These are phyloP conservation scores for Aspergillus arachidicola DNA, from an alignment of 2,329 filamentous ascomycete genomes.

Conservation along the genomic window DNA sequence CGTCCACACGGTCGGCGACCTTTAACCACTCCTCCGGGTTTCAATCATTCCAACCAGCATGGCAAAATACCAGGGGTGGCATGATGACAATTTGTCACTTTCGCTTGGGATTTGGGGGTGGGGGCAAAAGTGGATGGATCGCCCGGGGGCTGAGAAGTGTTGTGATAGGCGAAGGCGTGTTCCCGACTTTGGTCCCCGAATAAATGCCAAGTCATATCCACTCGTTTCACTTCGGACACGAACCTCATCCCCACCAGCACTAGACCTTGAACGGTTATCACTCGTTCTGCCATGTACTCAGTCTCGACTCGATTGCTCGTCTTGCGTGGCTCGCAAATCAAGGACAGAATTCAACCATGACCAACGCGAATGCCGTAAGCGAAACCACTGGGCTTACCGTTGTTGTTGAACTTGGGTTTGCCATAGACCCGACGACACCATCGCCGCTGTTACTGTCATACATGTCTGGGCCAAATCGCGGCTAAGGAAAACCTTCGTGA, in stretches of 20 bases:
- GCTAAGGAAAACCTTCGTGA: neutral
- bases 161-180: constrained; percentile 1
- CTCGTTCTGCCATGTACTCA: neutral
- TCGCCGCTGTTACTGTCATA: neutral
- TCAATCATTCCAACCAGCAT: neutral
- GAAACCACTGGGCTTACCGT: too few species aligned
- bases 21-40: neutral
- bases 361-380: too few species aligned
- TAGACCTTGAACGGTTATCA: neutral
- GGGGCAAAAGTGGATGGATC: constrained; percentile 4
- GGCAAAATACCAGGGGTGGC: neutral
- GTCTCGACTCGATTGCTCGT: neutral
- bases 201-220: neutral
- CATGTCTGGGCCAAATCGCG: neutral
- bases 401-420: too few species aligned
- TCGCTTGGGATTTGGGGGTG: constrained; percentile 2
- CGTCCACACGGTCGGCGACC: constrained; percentile 3
- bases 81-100: neutral
- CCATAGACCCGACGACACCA: neutral
- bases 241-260: neutral
- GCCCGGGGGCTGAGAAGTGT: neutral
- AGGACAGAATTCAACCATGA: too few species aligned
- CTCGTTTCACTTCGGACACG: neutral
- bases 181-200: constrained; percentile 4
- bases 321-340: too few species aligned